These are phyloP conservation scores for Inonotus hispidus DNA, from an alignment of 1,284 basidiomycete genomes.

Conservation along the genomic window DNA sequence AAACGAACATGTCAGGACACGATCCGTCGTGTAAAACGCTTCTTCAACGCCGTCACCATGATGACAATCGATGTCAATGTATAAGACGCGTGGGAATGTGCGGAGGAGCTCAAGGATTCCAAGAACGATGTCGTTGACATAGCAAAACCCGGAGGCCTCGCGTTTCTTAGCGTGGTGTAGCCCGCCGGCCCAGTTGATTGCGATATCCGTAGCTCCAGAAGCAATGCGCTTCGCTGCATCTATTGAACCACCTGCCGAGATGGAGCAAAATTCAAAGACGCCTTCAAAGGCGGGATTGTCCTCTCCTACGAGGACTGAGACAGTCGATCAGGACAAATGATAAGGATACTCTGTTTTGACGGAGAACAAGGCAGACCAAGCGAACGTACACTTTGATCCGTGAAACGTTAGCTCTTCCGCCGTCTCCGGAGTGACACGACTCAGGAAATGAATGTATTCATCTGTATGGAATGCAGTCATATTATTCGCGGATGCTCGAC, in stretches of 20 bases:
- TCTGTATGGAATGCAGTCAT: constrained; percentile 97
- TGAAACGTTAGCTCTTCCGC: constrained; percentile 79
- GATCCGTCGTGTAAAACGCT: constrained; percentile 95
- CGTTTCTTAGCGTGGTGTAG: constrained; percentile 98
- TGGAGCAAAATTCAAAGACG: constrained; percentile 94
- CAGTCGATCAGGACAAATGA: background rate
- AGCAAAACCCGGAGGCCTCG: constrained; percentile 96
- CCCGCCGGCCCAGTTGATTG: constrained; percentile 97
- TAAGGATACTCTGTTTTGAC: too few species aligned
- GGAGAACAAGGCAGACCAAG: background rate
- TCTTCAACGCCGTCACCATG: constrained; percentile 99
- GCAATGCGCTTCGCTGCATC: constrained; percentile 82
- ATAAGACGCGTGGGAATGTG: constrained; percentile 82
- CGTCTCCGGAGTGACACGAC: constrained; percentile 85
- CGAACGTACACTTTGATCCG: constrained; percentile 73
- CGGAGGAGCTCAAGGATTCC: constrained; percentile 85
- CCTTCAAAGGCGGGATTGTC: constrained; percentile 98
- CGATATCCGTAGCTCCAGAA: constrained; percentile 82
- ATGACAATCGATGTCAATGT: constrained; percentile 98
- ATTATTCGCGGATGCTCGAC: constrained; percentile 72
- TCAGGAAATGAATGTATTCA: constrained; percentile 93
- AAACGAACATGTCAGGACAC: constrained; percentile 95
- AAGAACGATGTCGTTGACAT: constrained; percentile 95
- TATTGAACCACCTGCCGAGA: constrained; percentile 93
- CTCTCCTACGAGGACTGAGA: constrained; percentile 79